These are phyloP conservation scores for Podila minutissima DNA, from an alignment of 192 early-diverging fungal species.

Conservation along the genomic window DNA sequence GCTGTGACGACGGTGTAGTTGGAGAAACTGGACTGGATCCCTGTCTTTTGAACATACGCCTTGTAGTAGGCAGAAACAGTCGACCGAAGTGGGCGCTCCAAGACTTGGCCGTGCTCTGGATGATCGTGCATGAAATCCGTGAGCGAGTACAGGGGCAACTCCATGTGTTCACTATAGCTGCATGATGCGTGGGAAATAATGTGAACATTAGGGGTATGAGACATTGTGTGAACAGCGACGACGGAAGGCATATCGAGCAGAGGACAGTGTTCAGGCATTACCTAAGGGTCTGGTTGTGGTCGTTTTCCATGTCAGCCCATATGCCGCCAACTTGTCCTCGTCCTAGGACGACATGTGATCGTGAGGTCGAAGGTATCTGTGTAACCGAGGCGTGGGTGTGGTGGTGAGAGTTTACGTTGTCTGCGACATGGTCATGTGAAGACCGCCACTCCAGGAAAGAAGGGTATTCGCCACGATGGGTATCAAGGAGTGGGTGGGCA, in stretches of 20 bases:
- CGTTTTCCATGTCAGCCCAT: conserved; percentile 44
- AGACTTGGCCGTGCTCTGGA: conserved; percentile 15
- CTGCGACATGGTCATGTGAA: neutral
- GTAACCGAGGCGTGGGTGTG: neutral
- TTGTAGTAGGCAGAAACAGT: conserved; percentile 49
- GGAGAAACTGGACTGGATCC: conserved; percentile 38
- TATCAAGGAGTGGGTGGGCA: conserved; percentile 41
- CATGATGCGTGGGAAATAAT: neutral
- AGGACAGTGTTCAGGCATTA: neutral
- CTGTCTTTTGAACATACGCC: conserved; percentile 17
- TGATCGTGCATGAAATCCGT: conserved; percentile 31
- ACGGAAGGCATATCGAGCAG: neutral
- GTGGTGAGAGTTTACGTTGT: neutral
- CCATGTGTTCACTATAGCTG: conserved; percentile 50
- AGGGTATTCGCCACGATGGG: conserved; percentile 46
- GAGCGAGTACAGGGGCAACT: conserved; percentile 39
- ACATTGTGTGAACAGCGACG: neutral
- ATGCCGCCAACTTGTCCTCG: conserved; percentile 42
- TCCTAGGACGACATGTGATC: conserved; percentile 39
- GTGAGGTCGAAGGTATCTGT: conserved; percentile 9
- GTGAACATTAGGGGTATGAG: neutral
- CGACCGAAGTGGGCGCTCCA: conserved; percentile 37
- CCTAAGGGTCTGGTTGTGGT: conserved; percentile 49
- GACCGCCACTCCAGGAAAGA: conserved; percentile 35
- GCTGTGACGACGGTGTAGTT: conserved; percentile 34